phyloP scores from a whole-genome alignment of 768 basidiomycete genomes.

The Lactifluus hygrophoroides region DNA sequence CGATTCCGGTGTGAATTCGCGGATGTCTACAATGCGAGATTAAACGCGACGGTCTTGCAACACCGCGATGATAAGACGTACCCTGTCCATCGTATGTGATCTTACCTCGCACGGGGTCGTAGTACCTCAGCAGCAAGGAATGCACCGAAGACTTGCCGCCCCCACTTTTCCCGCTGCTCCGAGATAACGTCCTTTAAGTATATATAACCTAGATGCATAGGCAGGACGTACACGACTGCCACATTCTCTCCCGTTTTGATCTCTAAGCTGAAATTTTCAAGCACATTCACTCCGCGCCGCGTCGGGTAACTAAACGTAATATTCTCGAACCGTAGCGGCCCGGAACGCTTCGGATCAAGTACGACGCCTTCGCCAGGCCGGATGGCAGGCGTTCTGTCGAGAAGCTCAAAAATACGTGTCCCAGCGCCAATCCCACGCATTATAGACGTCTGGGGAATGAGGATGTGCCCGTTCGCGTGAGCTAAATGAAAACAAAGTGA shows the following conservation, averaged over 20 bases:
- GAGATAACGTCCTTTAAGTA: not conserved
- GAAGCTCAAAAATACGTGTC: constrained; percentile 85
- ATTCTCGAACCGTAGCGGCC: constrained; percentile 70
- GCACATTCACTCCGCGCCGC: constrained; percentile 67
- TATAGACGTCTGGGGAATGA: constrained; percentile 68
- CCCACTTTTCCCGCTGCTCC: constrained; percentile 75
- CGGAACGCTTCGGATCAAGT: constrained; percentile 49
- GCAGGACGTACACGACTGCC: constrained; percentile 74
- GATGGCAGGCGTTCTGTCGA: constrained; percentile 74
- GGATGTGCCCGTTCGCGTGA: constrained; percentile 18
- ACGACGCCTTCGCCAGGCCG: constrained; percentile 51
- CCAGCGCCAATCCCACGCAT: constrained; percentile 97
- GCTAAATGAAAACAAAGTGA: constrained; percentile 27
- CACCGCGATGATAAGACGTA: constrained; percentile 26
- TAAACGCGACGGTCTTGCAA: not conserved
- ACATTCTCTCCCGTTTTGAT: constrained; percentile 80
- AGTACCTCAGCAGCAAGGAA: constrained; percentile 78
- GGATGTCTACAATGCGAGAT: constrained; percentile 51
- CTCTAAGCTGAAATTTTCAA: constrained; percentile 76
- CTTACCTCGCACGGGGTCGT: constrained; percentile 76
- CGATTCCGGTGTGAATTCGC: constrained; percentile 73
- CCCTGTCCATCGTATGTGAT: constrained; percentile 84
- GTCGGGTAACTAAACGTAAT: constrained; percentile 88
- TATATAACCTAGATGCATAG: not conserved
- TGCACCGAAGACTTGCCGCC: constrained; percentile 93